phyloP scores from a whole-genome alignment of 345 rosid species.

The Mangifera indica region DNA sequence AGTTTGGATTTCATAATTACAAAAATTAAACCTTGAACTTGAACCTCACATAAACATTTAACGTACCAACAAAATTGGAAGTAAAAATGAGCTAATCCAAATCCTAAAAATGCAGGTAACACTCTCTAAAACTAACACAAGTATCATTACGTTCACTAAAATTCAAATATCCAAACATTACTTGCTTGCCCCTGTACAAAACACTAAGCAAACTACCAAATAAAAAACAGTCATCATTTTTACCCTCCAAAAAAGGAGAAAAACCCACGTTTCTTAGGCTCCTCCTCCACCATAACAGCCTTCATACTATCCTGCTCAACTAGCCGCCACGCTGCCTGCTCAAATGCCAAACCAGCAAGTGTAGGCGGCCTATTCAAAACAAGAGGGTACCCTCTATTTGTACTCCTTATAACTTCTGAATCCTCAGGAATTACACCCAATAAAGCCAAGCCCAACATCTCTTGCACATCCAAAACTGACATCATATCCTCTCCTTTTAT shows the following conservation, averaged over 20 bases:
- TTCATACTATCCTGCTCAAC: slow-evolving; percentile 97
- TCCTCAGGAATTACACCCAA: slow-evolving; percentile 92
- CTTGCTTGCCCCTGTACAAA: slow-evolving; percentile 36
- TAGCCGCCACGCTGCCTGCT: slow-evolving; percentile 99
- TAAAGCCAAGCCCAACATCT: slow-evolving; percentile 81
- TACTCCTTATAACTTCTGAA: slow-evolving; percentile 85
- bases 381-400: slow-evolving; percentile 84
- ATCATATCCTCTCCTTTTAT: slow-evolving; percentile 99
- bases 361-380: slow-evolving; percentile 92
- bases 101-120: too few species aligned
- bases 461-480: slow-evolving; percentile 94
- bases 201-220: not conserved
- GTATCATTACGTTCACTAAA: not conserved
- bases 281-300: slow-evolving; percentile 95
- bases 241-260: slow-evolving; percentile 87
- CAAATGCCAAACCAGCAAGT: slow-evolving; percentile 89
- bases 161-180: slow-evolving; percentile 13
- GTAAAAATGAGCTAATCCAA: too few species aligned
- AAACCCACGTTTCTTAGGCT: slow-evolving; percentile 83
- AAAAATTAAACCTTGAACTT: not conserved
- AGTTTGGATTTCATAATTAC: not conserved
- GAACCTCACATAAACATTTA: not conserved
- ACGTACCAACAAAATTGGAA: slow-evolving; percentile 11
- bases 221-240: not conserved
- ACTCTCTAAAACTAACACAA: not conserved